Conservation (phyloP, 2,329 filamentous ascomycete species). For the Phyllosticta paracitricarpa region DNA sequence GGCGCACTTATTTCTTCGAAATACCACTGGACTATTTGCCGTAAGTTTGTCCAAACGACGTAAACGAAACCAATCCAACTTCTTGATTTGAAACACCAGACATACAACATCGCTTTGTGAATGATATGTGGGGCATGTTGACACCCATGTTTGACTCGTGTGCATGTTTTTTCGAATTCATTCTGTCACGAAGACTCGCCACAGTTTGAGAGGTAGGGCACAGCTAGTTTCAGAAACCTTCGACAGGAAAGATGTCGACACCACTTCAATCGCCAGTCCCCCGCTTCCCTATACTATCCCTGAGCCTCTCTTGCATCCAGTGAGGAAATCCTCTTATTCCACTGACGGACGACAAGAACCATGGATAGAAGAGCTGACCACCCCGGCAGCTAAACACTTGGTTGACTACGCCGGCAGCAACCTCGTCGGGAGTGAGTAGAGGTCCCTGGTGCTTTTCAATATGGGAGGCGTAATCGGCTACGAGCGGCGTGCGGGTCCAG, state of each 20-base stretch:
- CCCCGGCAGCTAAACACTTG: constrained; percentile 31
- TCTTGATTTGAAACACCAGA: no score
- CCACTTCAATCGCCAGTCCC: neutral
- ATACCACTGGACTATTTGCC: no score
- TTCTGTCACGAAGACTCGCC: no score
- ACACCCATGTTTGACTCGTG: no score
- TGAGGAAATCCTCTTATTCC: constrained; percentile 35
- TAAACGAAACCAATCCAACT: no score
- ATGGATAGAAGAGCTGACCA: constrained; percentile 32
- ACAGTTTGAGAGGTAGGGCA: no score
- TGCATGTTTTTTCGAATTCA: no score
- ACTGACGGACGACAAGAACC: constrained; percentile 14
- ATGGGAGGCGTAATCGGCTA: constrained; percentile 20
- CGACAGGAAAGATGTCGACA: neutral
- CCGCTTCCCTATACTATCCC: constrained; percentile 14
- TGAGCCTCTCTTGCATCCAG: constrained; percentile 37
- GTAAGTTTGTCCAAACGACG: no score
- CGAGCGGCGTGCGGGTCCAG: constrained; percentile 33
- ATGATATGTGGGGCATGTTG: no score
- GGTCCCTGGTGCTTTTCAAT: constrained; percentile 18
- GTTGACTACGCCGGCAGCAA: constrained; percentile 32
- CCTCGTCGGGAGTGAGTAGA: constrained; percentile 29
- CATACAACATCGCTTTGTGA: no score
- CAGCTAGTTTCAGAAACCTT: no score
- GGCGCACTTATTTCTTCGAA: no score